Evolutionary conservation across 345 rosid species (phyloP).

Genomic region (Stellera chamaejasme): DNA sequence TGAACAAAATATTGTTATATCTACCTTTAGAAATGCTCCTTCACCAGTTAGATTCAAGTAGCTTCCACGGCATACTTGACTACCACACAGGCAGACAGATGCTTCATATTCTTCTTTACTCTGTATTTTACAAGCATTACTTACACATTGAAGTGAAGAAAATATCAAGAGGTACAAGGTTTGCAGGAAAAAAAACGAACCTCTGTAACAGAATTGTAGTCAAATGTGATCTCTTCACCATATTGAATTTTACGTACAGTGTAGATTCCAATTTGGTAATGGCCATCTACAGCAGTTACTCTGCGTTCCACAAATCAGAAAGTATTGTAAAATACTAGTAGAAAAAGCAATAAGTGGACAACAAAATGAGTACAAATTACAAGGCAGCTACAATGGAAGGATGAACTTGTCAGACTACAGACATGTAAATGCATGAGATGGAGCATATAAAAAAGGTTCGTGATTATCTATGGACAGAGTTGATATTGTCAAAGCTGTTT

Average conservation of each 20-base stretch:
- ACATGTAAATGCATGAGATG: neutral
- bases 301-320: slow-evolving; percentile 31
- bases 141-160: neutral
- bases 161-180: neutral
- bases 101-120: slow-evolving; percentile 99
- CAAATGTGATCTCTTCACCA: slow-evolving; percentile 98
- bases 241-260: slow-evolving; percentile 65
- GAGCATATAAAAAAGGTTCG: too few species aligned
- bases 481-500: too few species aligned
- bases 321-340: neutral
- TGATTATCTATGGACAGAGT: too few species aligned
- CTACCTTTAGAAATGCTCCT: slow-evolving; percentile 96
- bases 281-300: slow-evolving; percentile 98
- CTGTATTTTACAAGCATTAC: slow-evolving; percentile 28
- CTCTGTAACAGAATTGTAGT: slow-evolving; percentile 98
- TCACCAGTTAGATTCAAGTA: slow-evolving; percentile 98
- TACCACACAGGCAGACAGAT: slow-evolving; percentile 98
- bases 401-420: neutral
- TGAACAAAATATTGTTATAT: neutral
- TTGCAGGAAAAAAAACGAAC: slow-evolving; percentile 26
- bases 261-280: slow-evolving; percentile 96
- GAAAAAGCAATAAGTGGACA: neutral
- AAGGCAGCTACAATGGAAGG: too few species aligned
- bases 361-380: neutral
- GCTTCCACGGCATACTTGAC: slow-evolving; percentile 99